Base-by-base conservation (phyloP, 805 yeast genomes). In the Lipomyces kockii region DNA sequence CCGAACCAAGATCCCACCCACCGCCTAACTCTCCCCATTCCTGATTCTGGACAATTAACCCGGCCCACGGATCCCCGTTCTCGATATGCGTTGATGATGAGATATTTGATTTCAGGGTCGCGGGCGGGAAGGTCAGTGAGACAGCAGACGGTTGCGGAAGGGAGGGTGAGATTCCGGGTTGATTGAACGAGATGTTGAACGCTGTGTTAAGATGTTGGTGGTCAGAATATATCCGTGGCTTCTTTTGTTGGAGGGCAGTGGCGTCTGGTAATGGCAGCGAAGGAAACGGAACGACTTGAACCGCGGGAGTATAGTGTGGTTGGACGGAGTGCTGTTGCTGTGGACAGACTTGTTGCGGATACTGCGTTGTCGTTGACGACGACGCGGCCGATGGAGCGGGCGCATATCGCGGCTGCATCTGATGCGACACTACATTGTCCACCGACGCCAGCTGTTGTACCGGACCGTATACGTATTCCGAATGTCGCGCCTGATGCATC, bases 1-100 rank as follows among this genome's bases (percentile, higher is more conserved):
- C 58, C n/a, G 29, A 11, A 14, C 61, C 61, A 7, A 58, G 61
- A 43, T 58, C 61, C 61, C 61, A 58, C 27, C 59, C 60, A 14
- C 22, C 61, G 53, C 61, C 61, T 6, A 32, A 11, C 22, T 14
- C 29, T 20, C 8, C 61, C 61, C 61, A 58, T 25, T 58, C 61
- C 20, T 49, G n/a, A 43, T 58, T 58, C 25, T 11, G 61, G 5
- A 32, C 61, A 20, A 58, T 20, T 20, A 58, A 20, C 12, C 39
- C 46, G 7, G 61, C 20, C 61, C 61, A 49, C 8, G 60, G 61
- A 20, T 37, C 61, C 3, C 46, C 59, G 39, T 17, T 56, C 11
- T n/a, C 25, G 17, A n/a, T 35, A 11, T 14, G 22, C 11, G 20
- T 8, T 7, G 14, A 17, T 20, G 32, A n/a, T 34, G 32, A 32